Percentiles rank a stretch among this genome's conserved stretches.
Evolutionary conservation across 305 asterid genomes (phyloP).

Genomic region (Solanum hybrid): DNA sequence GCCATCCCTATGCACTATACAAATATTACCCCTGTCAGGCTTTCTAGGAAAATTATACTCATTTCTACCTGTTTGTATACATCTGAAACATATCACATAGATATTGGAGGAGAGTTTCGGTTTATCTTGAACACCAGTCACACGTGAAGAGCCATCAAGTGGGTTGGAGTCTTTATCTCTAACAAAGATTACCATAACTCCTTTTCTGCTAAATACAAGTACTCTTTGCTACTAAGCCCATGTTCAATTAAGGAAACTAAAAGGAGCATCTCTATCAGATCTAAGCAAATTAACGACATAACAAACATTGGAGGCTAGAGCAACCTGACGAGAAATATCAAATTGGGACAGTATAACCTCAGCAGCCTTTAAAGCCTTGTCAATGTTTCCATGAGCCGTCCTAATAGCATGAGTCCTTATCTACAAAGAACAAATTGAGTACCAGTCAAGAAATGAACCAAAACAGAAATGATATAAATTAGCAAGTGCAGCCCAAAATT

Average conservation of each 20-base stretch:
- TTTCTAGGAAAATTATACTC: background rate
- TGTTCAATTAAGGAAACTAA: background rate
- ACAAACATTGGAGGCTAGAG: background rate
- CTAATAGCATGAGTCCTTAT: constrained; percentile 88
- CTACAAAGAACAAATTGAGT: constrained; percentile 28
- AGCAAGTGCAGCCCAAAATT: background rate
- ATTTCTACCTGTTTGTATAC: background rate
- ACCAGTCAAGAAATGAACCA: background rate
- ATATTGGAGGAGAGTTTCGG: background rate
- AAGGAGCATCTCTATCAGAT: background rate
- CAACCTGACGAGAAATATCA: constrained; percentile 89
- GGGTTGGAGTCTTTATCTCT: background rate
- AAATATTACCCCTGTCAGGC: background rate
- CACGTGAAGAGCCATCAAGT: background rate
- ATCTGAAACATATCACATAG: background rate
- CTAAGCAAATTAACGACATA: background rate
- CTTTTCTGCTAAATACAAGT: background rate
- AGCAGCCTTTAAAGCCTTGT: constrained; percentile 87
- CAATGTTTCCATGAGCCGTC: constrained; percentile 92
- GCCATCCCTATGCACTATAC: background rate
- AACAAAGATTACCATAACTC: background rate
- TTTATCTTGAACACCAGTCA: background rate
- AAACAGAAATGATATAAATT: background rate
- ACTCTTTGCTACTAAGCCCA: background rate
- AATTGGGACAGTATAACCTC: constrained; percentile 84